Evolutionary conservation across 768 basidiomycete species (phyloP), one percentile per base, ranked within the genome.

Genomic region (Suillus fuscotomentosus): DNA sequence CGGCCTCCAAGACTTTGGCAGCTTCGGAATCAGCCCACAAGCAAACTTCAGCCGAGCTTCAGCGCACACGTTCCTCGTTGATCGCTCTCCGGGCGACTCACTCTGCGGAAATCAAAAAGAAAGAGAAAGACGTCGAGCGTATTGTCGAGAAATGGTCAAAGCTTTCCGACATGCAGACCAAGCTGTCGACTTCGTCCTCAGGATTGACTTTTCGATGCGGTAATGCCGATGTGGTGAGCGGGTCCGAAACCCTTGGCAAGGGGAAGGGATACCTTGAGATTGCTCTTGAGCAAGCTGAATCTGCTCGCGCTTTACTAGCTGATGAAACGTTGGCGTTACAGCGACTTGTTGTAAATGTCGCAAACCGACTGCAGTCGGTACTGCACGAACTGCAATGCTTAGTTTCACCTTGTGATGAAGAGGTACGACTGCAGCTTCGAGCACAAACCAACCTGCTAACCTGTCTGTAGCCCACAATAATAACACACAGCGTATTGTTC

Each of bases 91-190:
- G 94, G 31, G 81, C 86, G 47, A 84, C 88, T 0, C 86, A 92
- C 66, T 82, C 85, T 63, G 80, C 82, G 42, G 94, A 95, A 72
- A 72, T 92, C 41, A 93, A 89, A 82, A 91, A 90, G 80, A 86
- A 85, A 70, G 93, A 95, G 68, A 89, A 88, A 68, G 92, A 95
- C 47, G 76, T 88, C 20, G 92, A 94, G 69, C 83, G 87, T 20
- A 86, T 90, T 72, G 68, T 84, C 34, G 92, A 94, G 57, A 87
- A 86, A 67, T 93, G 91, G 90, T 78, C 81, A 36, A 93, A 88
- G 71, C 73, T 94, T 20, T 77, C 84, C 6, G 92, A 93, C 63
- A 73, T 81, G 11, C 93, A 94, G 73, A 73, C 83, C 0, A 91
- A 88, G 73, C 76, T 88, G 6, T 78, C 79, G 14, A 68, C 76